Evolutionary conservation across 2,329 filamentous ascomycete genomes (phyloP), one percentile per base, ranked within the genome.

Genomic region (Colletotrichum sp.): DNA sequence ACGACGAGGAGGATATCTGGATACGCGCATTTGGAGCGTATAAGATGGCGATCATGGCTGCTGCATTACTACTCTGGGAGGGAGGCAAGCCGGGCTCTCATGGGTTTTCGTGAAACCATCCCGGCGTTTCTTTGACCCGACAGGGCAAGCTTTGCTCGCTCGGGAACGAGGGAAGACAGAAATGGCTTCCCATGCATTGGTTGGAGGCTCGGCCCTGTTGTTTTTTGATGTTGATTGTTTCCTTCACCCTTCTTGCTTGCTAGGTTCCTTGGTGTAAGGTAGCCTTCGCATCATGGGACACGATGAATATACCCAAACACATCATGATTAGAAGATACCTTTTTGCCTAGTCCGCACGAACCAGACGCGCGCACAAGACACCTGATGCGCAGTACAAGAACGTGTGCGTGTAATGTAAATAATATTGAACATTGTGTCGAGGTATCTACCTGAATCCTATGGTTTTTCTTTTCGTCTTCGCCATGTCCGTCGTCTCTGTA

Each of bases 271-370:
- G 32, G 64, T 49, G 57, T 36, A 64, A 62, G 70, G 36, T 57
- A 69, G 44, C 32, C 66, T 67, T 65, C 57, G 59, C 64, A 65
- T 49, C 44, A 69, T 65, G 73, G 73, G 70, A 73, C 59, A 76
- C 64, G 64, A 76, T 36, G 57, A 76, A 76, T 76, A 76, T 76
- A 76, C 73, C 73, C 73, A 76, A 25, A 76, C 22, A 76, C 52
- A 65, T 76, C 59, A 73, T 76, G 70, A 76, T 44, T 61, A 76
- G 70, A 72, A 55, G 30, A 19, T 32, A 64, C 44, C 11, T 52
- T 22, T 59, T 52, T 19, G 25, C 30, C 16, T n/a, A 22, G n/a
- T 59, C 13, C 52, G n/a, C 29, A 36, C n/a, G 25, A 22, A 30
- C n/a, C 30, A n/a, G 12, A 39, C 44, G n/a, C 44, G 44, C 44